Evolutionary conservation across 2,329 filamentous ascomycete genomes (phyloP).

Genomic region (Incumbomyces lentus): DNA sequence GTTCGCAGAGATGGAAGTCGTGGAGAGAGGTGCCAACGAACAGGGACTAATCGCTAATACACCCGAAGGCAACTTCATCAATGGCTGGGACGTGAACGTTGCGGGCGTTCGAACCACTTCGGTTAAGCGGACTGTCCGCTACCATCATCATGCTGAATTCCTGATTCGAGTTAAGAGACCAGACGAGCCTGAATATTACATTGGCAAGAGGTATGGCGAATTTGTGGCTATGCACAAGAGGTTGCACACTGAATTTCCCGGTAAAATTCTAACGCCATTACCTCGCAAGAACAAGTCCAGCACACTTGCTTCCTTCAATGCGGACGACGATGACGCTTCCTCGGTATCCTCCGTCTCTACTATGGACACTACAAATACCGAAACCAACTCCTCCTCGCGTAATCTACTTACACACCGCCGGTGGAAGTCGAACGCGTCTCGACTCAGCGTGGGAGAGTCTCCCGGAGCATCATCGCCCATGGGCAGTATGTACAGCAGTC

Average conservation of each 20-base stretch:
- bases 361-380: constrained; percentile 35
- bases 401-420: constrained; percentile 22
- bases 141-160: constrained; percentile 92
- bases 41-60: constrained; percentile 76
- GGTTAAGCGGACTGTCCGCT: constrained; percentile 73
- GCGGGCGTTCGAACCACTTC: constrained; percentile 73
- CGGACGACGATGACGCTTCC: constrained; percentile 60
- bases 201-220: constrained; percentile 79
- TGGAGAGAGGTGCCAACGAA: constrained; percentile 86
- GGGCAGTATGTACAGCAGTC: constrained; percentile 11
- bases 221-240: constrained; percentile 71
- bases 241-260: constrained; percentile 74
- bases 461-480: constrained; percentile 16
- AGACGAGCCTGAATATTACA: constrained; percentile 63
- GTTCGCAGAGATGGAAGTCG: constrained; percentile 93
- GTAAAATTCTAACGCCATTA: constrained; percentile 74
- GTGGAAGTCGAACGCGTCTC: constrained; percentile 14
- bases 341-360: constrained; percentile 76
- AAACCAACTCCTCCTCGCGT: constrained; percentile 25
- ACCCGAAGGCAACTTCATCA: constrained; percentile 83
- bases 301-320: constrained; percentile 45
- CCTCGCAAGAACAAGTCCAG: constrained; percentile 87
- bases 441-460: constrained; percentile 11
- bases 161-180: constrained; percentile 73
- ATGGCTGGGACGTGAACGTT: constrained; percentile 96